Evolutionary conservation across 768 basidiomycete species (phyloP).

Genomic region (Lactarius indigo): DNA sequence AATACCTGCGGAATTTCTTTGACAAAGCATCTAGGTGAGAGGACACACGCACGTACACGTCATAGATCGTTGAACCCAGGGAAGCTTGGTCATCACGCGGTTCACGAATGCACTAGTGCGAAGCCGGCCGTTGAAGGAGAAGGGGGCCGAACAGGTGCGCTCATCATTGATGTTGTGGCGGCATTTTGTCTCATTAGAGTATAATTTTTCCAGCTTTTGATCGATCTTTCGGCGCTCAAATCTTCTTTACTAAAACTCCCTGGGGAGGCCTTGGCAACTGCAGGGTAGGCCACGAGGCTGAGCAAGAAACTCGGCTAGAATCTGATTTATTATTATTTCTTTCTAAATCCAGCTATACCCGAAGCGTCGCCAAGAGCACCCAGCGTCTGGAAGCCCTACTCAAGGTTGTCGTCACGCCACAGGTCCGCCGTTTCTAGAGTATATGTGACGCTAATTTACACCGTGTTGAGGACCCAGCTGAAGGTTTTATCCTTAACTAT

Average conservation of each 20-base stretch:
- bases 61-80: background rate
- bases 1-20: slow-evolving; percentile 86
- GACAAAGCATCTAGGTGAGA: slow-evolving; percentile 88
- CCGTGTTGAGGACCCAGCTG: slow-evolving; percentile 71
- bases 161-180: slow-evolving; percentile 18
- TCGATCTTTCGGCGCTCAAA: slow-evolving; percentile 88
- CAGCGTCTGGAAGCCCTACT: slow-evolving; percentile 85
- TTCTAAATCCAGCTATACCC: slow-evolving; percentile 59
- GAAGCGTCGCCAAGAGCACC: slow-evolving; percentile 76
- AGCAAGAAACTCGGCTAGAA: background rate
- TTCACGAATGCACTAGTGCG: slow-evolving; percentile 89
- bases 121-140: slow-evolving; percentile 87
- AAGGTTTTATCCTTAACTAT: slow-evolving; percentile 95
- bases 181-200: slow-evolving; percentile 3
- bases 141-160: slow-evolving; percentile 95
- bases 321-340: slow-evolving; percentile 14
- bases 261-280: slow-evolving; percentile 56
- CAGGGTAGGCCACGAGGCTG: slow-evolving; percentile 43
- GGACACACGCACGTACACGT: background rate
- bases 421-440: slow-evolving; percentile 45
- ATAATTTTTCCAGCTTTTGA: slow-evolving; percentile 56
- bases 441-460: slow-evolving; percentile 10
- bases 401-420: slow-evolving; percentile 93
- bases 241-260: slow-evolving; percentile 80
- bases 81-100: slow-evolving; percentile 74